These are phyloP conservation scores for Clarireedia sp. DNA, from an alignment of 2,329 filamentous ascomycete species.

Conservation along the genomic window DNA sequence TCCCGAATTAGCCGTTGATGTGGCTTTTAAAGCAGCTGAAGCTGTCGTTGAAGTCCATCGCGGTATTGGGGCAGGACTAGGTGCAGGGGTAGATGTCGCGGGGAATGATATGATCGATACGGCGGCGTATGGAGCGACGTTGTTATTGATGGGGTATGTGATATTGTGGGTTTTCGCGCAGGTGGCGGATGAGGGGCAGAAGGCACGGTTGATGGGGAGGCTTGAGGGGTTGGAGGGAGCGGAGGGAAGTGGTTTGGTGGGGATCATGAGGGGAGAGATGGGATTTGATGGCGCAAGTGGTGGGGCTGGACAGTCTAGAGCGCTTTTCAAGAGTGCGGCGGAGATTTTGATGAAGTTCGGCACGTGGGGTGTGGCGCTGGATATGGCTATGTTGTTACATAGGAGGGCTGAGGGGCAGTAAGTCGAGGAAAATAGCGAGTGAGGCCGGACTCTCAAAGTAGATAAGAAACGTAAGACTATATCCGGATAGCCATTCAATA, in stretches of 20 bases:
- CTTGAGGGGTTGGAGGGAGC: background rate
- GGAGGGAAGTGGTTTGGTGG: background rate
- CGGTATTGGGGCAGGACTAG: background rate
- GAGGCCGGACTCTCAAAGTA: too few species aligned
- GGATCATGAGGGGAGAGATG: background rate
- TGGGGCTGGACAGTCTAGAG: constrained; percentile 6
- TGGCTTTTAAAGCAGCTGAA: constrained; percentile 14
- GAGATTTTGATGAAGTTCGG: constrained; percentile 19
- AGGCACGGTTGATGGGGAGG: background rate
- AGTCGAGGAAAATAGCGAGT: too few species aligned
- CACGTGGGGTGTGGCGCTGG: constrained; percentile 21
- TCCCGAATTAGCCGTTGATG: constrained; percentile 13
- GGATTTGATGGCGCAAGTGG: background rate
- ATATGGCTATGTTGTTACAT: constrained; percentile 19
- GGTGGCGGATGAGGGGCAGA: constrained; percentile 11
- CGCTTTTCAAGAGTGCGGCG: constrained; percentile 20
- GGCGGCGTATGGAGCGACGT: constrained; percentile 16
- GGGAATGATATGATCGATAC: constrained; percentile 12
- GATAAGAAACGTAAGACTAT: too few species aligned
- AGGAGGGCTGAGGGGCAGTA: constrained; percentile 14
- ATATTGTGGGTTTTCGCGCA: constrained; percentile 19
- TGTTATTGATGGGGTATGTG: constrained; percentile 19
- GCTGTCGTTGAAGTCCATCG: constrained; percentile 12
- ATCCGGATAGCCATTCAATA: too few species aligned
- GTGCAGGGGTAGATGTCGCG: background rate